These are phyloP conservation scores for Macrolepiota albuminosa DNA, from an alignment of 768 basidiomycete genomes.

Conservation along the genomic window DNA sequence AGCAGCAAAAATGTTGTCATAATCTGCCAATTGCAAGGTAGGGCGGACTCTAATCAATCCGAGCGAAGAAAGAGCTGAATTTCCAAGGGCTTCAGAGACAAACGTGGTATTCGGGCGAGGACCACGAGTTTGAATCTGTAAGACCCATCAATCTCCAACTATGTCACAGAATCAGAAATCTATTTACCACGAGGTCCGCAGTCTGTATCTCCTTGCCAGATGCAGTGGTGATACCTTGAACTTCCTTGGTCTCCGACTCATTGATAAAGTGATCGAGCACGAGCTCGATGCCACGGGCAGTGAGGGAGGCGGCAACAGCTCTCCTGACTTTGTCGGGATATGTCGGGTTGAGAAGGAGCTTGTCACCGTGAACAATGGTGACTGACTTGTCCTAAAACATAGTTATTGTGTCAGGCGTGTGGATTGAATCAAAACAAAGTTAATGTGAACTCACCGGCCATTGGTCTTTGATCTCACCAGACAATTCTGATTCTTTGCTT, in stretches of 20 bases:
- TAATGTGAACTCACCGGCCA: slow-evolving; percentile 32
- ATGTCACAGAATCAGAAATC: background rate
- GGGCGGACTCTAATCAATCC: slow-evolving; percentile 48
- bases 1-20: slow-evolving; percentile 57
- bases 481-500: slow-evolving; percentile 25
- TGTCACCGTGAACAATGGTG: slow-evolving; percentile 58
- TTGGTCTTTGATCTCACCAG: slow-evolving; percentile 39
- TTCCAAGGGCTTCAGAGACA: slow-evolving; percentile 34
- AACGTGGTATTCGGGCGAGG: slow-evolving; percentile 50
- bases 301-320: slow-evolving; percentile 34
- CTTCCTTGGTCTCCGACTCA: slow-evolving; percentile 33
- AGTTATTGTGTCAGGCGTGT: background rate
- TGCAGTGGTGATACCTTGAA: slow-evolving; percentile 41
- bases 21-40: slow-evolving; percentile 49
- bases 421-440: background rate
- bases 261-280: slow-evolving; percentile 54
- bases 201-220: slow-evolving; percentile 39
- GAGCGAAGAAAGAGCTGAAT: slow-evolving; percentile 29
- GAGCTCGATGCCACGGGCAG: slow-evolving; percentile 43
- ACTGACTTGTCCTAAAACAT: slow-evolving; percentile 39
- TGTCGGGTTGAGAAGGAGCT: slow-evolving; percentile 46
- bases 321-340: slow-evolving; percentile 56
- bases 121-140: slow-evolving; percentile 36
- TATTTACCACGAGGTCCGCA: slow-evolving; percentile 57
- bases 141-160: background rate